phyloP scores from a whole-genome alignment of 2,329 filamentous ascomycete species.

The Chaetomiaceae sp. region DNA sequence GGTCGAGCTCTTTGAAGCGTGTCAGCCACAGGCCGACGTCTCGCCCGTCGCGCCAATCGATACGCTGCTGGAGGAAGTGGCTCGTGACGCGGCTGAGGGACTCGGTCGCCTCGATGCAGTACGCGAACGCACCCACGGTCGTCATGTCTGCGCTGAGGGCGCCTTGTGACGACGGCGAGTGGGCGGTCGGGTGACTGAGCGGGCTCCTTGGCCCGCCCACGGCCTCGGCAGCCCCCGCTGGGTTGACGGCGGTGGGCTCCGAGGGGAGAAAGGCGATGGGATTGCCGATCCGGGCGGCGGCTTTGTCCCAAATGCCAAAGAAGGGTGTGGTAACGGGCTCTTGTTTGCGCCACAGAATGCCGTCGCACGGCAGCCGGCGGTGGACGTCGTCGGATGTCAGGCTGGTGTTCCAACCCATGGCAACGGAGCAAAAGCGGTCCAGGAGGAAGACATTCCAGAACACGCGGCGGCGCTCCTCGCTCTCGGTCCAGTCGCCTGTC shows the following conservation, averaged over 20 bases:
- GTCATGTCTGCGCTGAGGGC: background rate
- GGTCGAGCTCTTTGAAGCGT: background rate
- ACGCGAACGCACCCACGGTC: background rate
- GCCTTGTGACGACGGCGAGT: background rate
- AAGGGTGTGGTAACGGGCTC: background rate
- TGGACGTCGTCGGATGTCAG: background rate
- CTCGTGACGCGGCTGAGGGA: background rate
- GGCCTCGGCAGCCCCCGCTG: background rate
- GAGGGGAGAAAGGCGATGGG: background rate
- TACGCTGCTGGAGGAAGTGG: background rate
- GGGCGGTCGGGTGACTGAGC: background rate
- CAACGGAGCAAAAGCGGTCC: background rate
- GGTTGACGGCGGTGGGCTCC: background rate
- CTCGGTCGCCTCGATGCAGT: background rate
- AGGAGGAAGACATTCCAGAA: background rate
- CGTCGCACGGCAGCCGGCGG: background rate
- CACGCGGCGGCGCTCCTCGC: background rate
- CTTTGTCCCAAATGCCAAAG: background rate
- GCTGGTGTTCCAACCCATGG: background rate
- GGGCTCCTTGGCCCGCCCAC: background rate
- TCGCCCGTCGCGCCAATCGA: background rate
- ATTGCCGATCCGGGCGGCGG: background rate
- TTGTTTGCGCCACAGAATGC: background rate
- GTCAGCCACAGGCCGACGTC: background rate
- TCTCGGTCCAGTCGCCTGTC: background rate